Conservation (phyloP, 176 grass and related monocot species). For the Musa beccarii region DNA sequence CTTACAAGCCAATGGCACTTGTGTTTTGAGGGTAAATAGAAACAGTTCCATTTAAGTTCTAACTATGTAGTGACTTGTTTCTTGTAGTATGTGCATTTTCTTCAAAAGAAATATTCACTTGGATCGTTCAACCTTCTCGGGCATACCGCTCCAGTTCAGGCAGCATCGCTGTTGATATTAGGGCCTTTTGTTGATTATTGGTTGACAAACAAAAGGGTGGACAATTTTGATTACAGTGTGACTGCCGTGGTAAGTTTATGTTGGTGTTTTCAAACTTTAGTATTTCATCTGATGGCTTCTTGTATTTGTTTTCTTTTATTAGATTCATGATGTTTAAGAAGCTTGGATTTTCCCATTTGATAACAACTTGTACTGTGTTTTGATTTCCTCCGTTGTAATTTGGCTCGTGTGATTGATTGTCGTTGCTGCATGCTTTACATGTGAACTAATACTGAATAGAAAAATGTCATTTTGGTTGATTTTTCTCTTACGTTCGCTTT, state of each 20-base stretch:
- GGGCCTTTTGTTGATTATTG: slow-evolving; percentile 45
- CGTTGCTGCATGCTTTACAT: too few relatives aligned
- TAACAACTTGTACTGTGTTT: not conserved
- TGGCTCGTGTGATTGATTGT: not conserved
- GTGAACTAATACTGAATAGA: too few relatives aligned
- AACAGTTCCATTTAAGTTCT: not conserved
- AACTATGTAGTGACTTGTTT: not conserved
- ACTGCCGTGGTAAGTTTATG: slow-evolving; percentile 19
- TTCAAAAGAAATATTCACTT: slow-evolving; percentile 51
- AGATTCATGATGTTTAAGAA: not conserved
- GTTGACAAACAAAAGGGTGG: slow-evolving; percentile 43
- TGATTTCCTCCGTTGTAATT: not conserved
- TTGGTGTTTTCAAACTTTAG: not conserved
- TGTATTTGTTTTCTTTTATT: not conserved
- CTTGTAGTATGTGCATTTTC: slow-evolving; percentile 50
- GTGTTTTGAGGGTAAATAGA: not conserved
- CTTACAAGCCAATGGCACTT: not conserved
- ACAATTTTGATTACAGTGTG: slow-evolving; percentile 30
- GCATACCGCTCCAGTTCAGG: slow-evolving; percentile 53
- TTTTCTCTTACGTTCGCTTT: not conserved
- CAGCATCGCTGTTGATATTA: slow-evolving; percentile 41
- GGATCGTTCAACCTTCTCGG: slow-evolving; percentile 51
- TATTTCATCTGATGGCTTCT: not conserved
- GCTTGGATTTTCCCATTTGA: too few relatives aligned
- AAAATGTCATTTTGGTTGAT: too few relatives aligned